Evolutionary conservation across 768 basidiomycete genomes (phyloP).

Genomic region (Gymnopilus dilepis): DNA sequence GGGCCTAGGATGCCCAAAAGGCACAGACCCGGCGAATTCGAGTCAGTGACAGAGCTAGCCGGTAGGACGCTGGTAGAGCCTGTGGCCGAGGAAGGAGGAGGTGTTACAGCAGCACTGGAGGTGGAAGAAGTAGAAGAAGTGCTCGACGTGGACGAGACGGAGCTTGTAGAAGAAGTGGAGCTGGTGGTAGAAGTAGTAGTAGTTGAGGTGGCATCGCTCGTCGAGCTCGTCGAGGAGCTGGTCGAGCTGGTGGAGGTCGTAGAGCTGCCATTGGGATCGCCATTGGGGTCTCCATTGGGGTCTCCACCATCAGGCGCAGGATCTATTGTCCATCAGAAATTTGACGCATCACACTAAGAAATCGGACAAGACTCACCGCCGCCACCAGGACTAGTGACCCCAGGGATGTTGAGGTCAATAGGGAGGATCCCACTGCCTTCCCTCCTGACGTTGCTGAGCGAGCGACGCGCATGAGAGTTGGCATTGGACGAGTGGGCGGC

Average conservation of each 20-base stretch:
- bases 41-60: not conserved
- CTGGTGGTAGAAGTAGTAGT: not conserved
- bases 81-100: not conserved
- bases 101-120: slow-evolving; percentile 11
- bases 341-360: not conserved
- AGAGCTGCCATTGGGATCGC: not conserved
- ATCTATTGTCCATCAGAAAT: not conserved
- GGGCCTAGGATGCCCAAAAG: not conserved
- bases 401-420: not conserved
- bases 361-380: slow-evolving; percentile 1
- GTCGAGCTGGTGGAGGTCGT: slow-evolving; percentile 1
- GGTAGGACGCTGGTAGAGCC: slow-evolving; percentile 12
- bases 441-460: slow-evolving; percentile 23
- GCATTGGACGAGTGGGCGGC: slow-evolving; percentile 46
- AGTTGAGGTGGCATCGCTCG: not conserved
- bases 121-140: not conserved
- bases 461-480: slow-evolving; percentile 40
- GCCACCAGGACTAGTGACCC: not conserved
- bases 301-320: not conserved
- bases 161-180: not conserved
- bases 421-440: not conserved
- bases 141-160: not conserved
- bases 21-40: slow-evolving; percentile 2
- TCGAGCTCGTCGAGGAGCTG: slow-evolving; percentile 1
- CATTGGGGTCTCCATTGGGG: not conserved